Evolutionary conservation across 2,329 filamentous ascomycete genomes (phyloP).

Genomic region (Aureobasidium vineae): DNA sequence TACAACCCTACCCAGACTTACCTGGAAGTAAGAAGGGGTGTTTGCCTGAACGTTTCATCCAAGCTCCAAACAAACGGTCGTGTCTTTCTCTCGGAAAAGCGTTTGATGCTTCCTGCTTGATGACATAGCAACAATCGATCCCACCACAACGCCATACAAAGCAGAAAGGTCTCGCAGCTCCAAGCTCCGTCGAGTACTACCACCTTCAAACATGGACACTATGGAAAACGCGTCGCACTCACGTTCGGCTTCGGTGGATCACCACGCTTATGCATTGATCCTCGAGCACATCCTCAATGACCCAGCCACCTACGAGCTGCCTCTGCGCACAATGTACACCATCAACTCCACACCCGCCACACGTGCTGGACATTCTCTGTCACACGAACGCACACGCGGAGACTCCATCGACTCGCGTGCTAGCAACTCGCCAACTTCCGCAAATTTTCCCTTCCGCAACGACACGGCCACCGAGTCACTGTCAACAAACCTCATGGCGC

Average conservation of each 20-base stretch:
- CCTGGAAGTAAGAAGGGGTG: not conserved
- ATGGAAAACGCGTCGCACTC: constrained; percentile 27
- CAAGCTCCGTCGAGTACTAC: not conserved
- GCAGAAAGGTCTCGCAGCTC: constrained; percentile 12
- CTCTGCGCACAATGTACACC: constrained; percentile 65
- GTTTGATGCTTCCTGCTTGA: constrained; percentile 8
- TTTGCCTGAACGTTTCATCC: constrained; percentile 18
- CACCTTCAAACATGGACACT: constrained; percentile 16
- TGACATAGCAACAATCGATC: constrained; percentile 17
- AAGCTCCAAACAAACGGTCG: constrained; percentile 9
- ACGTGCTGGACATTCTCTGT: constrained; percentile 40
- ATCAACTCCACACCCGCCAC: constrained; percentile 57
- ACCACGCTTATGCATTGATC: constrained; percentile 43
- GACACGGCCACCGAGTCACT: constrained; percentile 45
- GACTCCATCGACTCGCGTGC: constrained; percentile 26
- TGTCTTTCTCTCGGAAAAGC: constrained; percentile 20
- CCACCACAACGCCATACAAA: constrained; percentile 5
- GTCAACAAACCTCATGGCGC: constrained; percentile 52
- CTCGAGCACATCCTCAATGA: constrained; percentile 61
- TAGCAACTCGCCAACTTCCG: constrained; percentile 41
- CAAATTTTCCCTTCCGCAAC: constrained; percentile 35
- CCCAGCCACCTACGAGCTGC: constrained; percentile 63
- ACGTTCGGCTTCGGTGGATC: constrained; percentile 39
- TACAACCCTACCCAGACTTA: not conserved
- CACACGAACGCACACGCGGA: constrained; percentile 6